Base-by-base conservation (phyloP, 1,284 basidiomycete species). In the Gastroboletus turbinatus region DNA sequence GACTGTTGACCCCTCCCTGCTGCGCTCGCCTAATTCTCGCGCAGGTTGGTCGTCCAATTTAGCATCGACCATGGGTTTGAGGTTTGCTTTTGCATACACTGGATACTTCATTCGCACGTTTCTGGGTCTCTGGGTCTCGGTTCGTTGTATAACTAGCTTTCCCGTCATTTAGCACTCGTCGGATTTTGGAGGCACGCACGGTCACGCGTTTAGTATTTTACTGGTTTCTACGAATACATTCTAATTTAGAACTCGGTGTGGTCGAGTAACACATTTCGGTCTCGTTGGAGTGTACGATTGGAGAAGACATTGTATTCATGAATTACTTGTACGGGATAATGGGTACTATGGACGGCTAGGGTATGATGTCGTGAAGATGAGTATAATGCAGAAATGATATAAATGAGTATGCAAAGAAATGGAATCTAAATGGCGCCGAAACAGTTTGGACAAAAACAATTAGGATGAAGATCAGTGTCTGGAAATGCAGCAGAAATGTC, bases 381-480 rank as follows among this genome's bases (percentile, higher is more conserved):
- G 30, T 52, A 44, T 19, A 33, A 51, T 40, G 51, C 9, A 10
- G n/a, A 21, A n/a, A 19, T 19, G 19, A 30, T 43, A 16, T 47
- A n/a, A 43, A 49, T 45, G 40, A 27, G 43, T 42, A 27, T 52
- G 36, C 29, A 17, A 11, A 32, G 45, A 13, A 32, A 23, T 2
- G 5, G 19, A 2, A 5, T 19, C 29, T 59, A 73, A 36, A 69
- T 69, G 36, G 58, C 48, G 36, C 67, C 60, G 14, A 38, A 30
- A 27, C 71, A 73, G 0, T 42, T 45, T 2, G 71, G 67, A 13
- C 71, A 69, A 17, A 50, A 40, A n/a, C 61, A 67, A 5, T 56
- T 50, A 3, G 64, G 68, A 38, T 58, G 19, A 1, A 7, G 23
- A 4, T 51, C 29, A 4, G 29, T 9, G 1, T 33, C 33, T 1